Conservation (phyloP, 352 stramenopile genomes). For the Pythium biforme region DNA sequence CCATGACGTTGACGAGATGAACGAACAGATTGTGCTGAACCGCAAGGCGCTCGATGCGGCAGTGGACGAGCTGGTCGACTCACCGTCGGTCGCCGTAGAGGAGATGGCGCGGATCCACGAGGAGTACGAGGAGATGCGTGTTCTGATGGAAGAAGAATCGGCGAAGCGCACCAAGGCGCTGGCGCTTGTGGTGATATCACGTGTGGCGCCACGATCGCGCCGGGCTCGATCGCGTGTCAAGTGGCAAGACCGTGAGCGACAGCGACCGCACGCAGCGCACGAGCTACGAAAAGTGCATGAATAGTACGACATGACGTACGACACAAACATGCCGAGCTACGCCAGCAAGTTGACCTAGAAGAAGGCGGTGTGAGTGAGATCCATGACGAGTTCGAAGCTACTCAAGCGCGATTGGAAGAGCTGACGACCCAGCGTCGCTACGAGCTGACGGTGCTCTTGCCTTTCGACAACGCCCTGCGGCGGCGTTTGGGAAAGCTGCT, state of each 20-base stretch:
- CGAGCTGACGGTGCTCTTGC: neutral
- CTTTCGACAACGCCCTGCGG: too few species aligned
- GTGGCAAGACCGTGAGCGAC: neutral
- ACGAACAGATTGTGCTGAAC: slow-evolving; percentile 23
- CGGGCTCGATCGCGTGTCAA: neutral
- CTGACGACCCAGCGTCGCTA: too few species aligned
- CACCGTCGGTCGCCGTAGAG: slow-evolving; percentile 22
- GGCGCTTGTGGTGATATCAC: slow-evolving; percentile 34
- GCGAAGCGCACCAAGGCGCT: slow-evolving; percentile 32
- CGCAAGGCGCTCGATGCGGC: slow-evolving; percentile 35
- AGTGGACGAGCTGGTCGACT: slow-evolving; percentile 21
- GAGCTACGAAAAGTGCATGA: neutral
- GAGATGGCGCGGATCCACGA: slow-evolving; percentile 30
- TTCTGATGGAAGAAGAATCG: slow-evolving; percentile 33
- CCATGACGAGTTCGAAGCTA: too few species aligned
- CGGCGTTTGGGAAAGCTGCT: too few species aligned
- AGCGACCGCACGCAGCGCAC: neutral
- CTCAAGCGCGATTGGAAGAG: too few species aligned
- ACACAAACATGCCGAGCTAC: too few species aligned
- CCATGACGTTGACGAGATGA: slow-evolving; percentile 4
- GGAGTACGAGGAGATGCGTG: slow-evolving; percentile 40
- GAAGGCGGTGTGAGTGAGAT: too few species aligned
- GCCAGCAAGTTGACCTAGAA: too few species aligned
- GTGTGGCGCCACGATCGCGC: slow-evolving; percentile 2
- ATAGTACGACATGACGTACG: too few species aligned